Base-by-base conservation (phyloP, 768 basidiomycete genomes). In the Paxillus rubicundulus region DNA sequence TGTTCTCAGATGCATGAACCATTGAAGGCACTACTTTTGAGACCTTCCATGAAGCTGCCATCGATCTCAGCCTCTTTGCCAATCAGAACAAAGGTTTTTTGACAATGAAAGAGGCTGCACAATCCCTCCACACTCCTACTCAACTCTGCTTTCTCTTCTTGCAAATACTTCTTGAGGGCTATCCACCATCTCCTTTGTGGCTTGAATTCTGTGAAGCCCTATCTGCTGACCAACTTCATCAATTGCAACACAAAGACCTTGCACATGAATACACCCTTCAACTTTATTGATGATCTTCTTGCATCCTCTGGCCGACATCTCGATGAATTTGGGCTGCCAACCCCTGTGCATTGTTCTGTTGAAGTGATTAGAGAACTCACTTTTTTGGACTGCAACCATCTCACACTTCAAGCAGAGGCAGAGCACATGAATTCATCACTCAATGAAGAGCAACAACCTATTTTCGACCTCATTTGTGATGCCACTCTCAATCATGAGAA, bases 131-230 rank as follows among this genome's bases (percentile, higher is more conserved):
- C 5, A 72, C 74, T 0, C 76, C 74, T 0, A 45, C 51, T 2
- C 73, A 77, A 52, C 61, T 78, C 0, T 70, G 72, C 1, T 45
- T 68, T 27, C 67, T 77, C 2, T 74, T 77, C 58, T 65, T 70
- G n/a, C 66, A 74, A 45, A 53, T 77, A 3, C 50, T 76, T 1
- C 57, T 70, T 34, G 70, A 77, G 34, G 65, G 70, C 27, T 66
- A 64, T 39, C 53, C 71, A 6, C 47, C 53, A 2, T 45, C 59
- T 0, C 66, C 61, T 18, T 37, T 66, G 6, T 72, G 72, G 72
- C 54, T 65, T 4, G 30, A 52, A 47, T 2, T 66, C 69, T 47
- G 13, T n/a, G n/a, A n/a, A n/a, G n/a, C n/a, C n/a, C n/a, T n/a
- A n/a, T n/a, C n/a, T n/a, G n/a, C n/a, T n/a, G n/a, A n/a, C n/a